Evolutionary conservation across 805 yeast genomes (phyloP), one percentile per base, ranked within the genome.

Genomic region (Starmerella vitae): DNA sequence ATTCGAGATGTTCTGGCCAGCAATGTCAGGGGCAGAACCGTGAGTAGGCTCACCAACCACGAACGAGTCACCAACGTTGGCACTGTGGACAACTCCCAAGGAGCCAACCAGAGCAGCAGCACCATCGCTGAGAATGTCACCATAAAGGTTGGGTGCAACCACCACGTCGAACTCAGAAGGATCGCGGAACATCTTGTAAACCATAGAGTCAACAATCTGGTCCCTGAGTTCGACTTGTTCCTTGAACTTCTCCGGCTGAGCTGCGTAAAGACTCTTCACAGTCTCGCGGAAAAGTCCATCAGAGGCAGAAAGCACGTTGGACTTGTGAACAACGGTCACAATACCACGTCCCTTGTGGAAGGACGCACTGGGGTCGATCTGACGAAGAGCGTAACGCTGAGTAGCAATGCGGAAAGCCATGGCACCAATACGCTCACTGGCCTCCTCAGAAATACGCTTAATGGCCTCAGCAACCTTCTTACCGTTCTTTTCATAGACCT

Each of bases 41-140:
- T 91, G 98, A 60, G 96, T 86, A 58, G 98, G 98, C 67, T 91
- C 98, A 60, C 98, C 98, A 58, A 91, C 84, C 47, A 93, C 96
- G 58, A 91, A 88, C 59, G 70, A 65, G 59, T 85, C 94, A 56
- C 98, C 98, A 47, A 91, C 98, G 57, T 91, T 91, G 45, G 97
- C 97, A 39, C 93, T 79, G 55, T 98, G 97, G 41, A 91, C 96
- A 42, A 91, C 94, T 58, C 98, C 98, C 49, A 91, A 72, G 22
- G 97, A 88, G 36, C 98, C 98, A 42, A 88, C 94, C 41, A 86
- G 71, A 13, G 97, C 96, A 51, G 97, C 97, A 40, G 97, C 97
- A 65, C 96, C 97, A 59, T 86, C 97, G 48, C 93, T 79, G 53
- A 91, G 69, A 50, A 91, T 85, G 63, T 91, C 98, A 61, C 98